These are phyloP conservation scores for Pleurotus citrinopileatus DNA, from an alignment of 768 basidiomycete genomes.

Conservation along the genomic window DNA sequence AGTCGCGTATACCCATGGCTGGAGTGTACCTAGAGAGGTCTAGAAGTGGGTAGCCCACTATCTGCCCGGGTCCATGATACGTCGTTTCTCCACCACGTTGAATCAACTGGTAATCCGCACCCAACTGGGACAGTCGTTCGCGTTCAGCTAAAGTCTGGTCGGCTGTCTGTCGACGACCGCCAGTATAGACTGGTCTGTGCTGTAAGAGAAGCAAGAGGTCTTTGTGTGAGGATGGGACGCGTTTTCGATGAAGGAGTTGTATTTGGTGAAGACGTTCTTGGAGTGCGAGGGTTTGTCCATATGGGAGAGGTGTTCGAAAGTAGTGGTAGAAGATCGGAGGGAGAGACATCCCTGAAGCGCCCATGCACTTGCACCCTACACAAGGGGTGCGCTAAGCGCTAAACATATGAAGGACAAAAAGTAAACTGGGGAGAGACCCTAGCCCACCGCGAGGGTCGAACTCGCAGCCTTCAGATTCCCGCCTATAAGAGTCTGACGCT, in stretches of 20 bases:
- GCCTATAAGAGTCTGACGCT: conserved; percentile 56
- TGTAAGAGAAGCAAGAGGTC: conserved; percentile 80
- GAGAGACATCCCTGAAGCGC: conserved; percentile 34
- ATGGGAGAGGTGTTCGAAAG: conserved; percentile 78
- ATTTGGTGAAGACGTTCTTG: conserved; percentile 71
- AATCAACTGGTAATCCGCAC: conserved; percentile 85
- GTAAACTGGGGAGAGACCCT: no score
- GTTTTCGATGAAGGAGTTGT: conserved; percentile 51
- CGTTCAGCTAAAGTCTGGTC: conserved; percentile 57
- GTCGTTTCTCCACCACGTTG: conserved; percentile 91
- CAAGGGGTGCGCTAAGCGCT: no score
- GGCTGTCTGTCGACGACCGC: conserved; percentile 82
- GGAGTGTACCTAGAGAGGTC: conserved; percentile 83
- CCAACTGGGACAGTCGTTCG: conserved; percentile 61
- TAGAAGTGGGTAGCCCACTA: conserved; percentile 92
- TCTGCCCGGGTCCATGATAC: conserved; percentile 96
- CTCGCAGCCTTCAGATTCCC: conserved; percentile 75
- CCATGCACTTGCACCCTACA: no score
- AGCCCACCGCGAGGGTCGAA: conserved; percentile 84
- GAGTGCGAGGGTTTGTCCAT: conserved; percentile 59
- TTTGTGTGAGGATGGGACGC: conserved; percentile 32
- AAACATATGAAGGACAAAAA: neutral
- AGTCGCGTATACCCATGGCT: conserved; percentile 68
- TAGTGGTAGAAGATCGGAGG: conserved; percentile 76
- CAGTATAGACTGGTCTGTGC: conserved; percentile 93